Evolutionary conservation across 495 filamentous ascomycete genomes (phyloP), one percentile per base, ranked within the genome.

Genomic region (Stereocaulon alpinum): DNA sequence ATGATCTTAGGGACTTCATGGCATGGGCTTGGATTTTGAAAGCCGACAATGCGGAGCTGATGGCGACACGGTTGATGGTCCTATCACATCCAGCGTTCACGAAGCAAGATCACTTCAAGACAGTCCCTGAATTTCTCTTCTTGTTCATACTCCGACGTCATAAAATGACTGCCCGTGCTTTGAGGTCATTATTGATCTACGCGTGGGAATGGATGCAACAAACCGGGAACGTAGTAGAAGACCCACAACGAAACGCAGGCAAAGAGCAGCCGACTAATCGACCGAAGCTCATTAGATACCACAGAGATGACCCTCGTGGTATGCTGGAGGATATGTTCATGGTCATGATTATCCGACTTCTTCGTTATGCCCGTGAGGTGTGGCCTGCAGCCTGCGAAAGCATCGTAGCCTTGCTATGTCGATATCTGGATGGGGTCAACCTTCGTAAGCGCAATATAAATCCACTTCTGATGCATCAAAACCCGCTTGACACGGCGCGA

Each of bases 11-110:
- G n/a, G 79, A 86, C 70, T 73, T 86, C 29, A 69, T 77, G 57
- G 61, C 69, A 7, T 86, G 83, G 83, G 72, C 76, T 6, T 83
- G 80, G 80, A 71, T 86, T 17, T 61, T 86, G 56, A 75, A 69
- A 40, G 72, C 76, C 30, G 60, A 61, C 30, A 71, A 74, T 52
- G 55, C 70, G 0, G 67, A 72, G 17, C 60, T 71, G 50, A 77
- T 80, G 14, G 70, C 68, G 11, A 55, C 70, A 41, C 70, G 78
- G 37, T 55, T 84, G 6, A 68, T 80, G 44, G 42, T 63, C 14
- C 44, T 74, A 24, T 69, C 74, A 59, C 56, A 67, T 63, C 70
- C 9, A 29, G 52, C 27, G 50, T 24, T 55, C 42, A 50, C 30
- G 62, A 61, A 41, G 27, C 9, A 52, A 59, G 20, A 53, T 51